phyloP scores from a whole-genome alignment of 208 protist genomes.

The Trypanosomatidae sp. region DNA sequence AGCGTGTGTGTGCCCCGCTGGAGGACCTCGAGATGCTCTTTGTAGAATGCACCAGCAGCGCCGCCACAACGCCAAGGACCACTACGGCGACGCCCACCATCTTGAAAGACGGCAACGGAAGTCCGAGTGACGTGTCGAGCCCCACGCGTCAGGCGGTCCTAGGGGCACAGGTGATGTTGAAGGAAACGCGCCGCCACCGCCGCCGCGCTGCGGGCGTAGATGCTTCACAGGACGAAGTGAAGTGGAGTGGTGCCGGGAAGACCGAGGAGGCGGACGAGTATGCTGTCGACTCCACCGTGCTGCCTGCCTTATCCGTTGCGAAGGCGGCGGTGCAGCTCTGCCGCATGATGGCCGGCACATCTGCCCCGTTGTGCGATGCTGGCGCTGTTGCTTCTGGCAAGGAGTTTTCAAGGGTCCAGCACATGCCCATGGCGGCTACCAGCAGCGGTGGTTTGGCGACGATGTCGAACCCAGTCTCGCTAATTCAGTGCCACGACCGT shows the following conservation, averaged over 20 bases:
- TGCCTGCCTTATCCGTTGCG: conserved; percentile 9
- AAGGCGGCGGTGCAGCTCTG: conserved; percentile 23
- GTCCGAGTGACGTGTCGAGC: not conserved
- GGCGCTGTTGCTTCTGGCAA: not conserved
- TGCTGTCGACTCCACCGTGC: not conserved
- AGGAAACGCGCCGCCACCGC: conserved; percentile 19
- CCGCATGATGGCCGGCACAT: conserved; percentile 8
- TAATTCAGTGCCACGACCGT: not conserved
- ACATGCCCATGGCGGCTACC: not conserved
- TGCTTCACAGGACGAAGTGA: not conserved
- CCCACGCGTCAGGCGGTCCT: conserved; percentile 10
- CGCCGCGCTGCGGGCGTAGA: not conserved
- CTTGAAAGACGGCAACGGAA: not conserved
- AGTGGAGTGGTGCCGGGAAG: not conserved
- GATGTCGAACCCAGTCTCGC: not conserved
- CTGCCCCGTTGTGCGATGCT: not conserved
- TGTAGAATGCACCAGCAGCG: conserved; percentile 12
- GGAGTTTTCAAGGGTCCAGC: not conserved
- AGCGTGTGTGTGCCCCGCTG: conserved; percentile 18
- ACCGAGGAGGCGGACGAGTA: not conserved
- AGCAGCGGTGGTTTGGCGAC: not conserved
- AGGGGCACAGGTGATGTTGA: conserved; percentile 18
- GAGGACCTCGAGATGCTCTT: conserved; percentile 22
- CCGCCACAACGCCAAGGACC: not conserved
- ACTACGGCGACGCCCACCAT: not conserved